Evolutionary conservation across 2,329 filamentous ascomycete genomes (phyloP), one percentile per base, ranked within the genome.

Genomic region (Hortaea sp.): DNA sequence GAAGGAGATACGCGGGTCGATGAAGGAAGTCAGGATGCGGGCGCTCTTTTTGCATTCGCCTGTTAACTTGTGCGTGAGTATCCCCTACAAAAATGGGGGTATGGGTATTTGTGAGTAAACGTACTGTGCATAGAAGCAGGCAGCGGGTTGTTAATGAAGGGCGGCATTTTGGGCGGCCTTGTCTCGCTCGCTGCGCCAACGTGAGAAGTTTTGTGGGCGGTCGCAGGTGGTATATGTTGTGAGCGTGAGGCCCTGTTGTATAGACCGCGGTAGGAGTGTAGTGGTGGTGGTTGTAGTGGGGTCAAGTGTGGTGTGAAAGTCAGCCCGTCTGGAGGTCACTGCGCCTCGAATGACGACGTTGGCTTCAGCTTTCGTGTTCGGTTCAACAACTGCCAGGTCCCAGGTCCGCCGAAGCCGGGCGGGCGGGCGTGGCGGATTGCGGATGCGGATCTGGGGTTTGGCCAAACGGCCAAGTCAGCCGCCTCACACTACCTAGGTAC

Each of bases 41-140:
- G 85, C 85, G 64, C 88, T 92, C 71, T 98, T 98, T 68, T 85
- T 92, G 72, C 92, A 97, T 73, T 98, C 92, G 73, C 88, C 90
- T 95, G 68, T 9, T 1, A 3, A 31, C 20, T 12, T 11, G 32
- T 35, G 9, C 2, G 32, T 35, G 56, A 48, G 46, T 55, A 34
- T 32, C 39, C 51, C 3, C 32, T 2, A 20, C 20, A 20, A 20
- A 2, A 4, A 20, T 20, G 20, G 4, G 20, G 29, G 11, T 44
- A 29, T 7, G 31, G 31, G 31, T n/a, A 9, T 9, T 4, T 3
- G 32, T 35, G 32, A 9, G n/a, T 35, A 4, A 37, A 69, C 72
- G 62, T 59, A 75, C 72, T 75, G 54, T 64, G 64, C 69, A 75
- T 71, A 32, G 69, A 73, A 51, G 71, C 70, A 50, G 73, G 73